Evolutionary conservation across 495 filamentous ascomycete species (phyloP), one percentile per base, ranked within the genome.

Genomic region (Xylaria curta): DNA sequence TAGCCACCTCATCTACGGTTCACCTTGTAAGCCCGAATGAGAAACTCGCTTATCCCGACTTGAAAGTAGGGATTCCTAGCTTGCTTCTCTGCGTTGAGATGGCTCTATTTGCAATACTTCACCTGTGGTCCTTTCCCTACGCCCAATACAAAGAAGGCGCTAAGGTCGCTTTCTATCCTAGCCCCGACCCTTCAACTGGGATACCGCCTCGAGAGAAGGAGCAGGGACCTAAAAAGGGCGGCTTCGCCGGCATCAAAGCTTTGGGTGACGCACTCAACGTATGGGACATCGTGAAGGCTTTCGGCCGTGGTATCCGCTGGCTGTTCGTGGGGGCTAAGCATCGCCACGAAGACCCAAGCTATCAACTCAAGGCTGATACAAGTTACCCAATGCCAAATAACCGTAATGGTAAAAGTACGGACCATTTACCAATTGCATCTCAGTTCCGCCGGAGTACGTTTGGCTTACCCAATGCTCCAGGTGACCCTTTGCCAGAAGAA

Each of bases 81-180:
- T 81, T 97, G 33, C 82, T 97, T 40, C 88, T 95, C 62, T 94
- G 92, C 79, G 87, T 96, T 65, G 94, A 97, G 82, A 97, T 97
- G 94, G 89, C 92, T 31, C 84, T 93, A 51, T 97, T 97, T 76
- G 83, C 90, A 15, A 76, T 93, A 49, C 80, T 97, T 40, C 94
- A 97, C 74, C 79, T 95, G 8, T 97, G 89, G 86, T 93, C 94
- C 3, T 97, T 97, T 76, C 86, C 92, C 0, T 96, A 89, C 85
- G 85, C 86, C 66, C 88, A 87, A 10, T 97, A 97, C 80, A 78
- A 79, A 46, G 76, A 85, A 19, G 81, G 80, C 51, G 80, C 83
- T 28, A 70, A 75, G 46, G 73, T 76, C 49, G 72, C 70, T 54
- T 81, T 74, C 71, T 85, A 84, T 60, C 82, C 82, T 0, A 69